phyloP scores from a whole-genome alignment of 2,329 filamentous ascomycete genomes.

The Thielaviopsis populi region DNA sequence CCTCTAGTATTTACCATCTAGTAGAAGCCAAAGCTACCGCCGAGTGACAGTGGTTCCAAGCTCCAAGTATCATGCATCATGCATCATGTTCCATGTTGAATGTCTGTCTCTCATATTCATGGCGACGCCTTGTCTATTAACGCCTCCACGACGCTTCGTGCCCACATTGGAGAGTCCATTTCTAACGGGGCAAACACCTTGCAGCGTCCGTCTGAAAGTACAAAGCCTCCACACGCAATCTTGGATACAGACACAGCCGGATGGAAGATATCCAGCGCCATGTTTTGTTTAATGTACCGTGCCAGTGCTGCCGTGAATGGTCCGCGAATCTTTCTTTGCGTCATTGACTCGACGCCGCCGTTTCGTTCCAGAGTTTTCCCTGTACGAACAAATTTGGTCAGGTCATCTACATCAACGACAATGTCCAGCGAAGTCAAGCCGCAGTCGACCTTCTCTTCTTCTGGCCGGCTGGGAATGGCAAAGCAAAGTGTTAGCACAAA shows the following conservation, averaged over 20 bases:
- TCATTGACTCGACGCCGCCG: conserved; percentile 7
- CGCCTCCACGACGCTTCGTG: conserved; percentile 11
- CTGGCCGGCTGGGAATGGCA: conserved; percentile 24
- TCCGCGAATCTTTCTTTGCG: conserved; percentile 19
- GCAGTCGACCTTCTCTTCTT: conserved; percentile 24
- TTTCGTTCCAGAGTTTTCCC: conserved; percentile 23
- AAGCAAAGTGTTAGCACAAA: conserved; percentile 38
- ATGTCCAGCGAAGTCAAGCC: conserved; percentile 35
- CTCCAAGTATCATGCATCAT: not conserved
- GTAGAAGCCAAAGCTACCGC: no score
- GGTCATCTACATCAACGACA: conserved; percentile 34
- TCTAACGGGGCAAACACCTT: conserved; percentile 29
- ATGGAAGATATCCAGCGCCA: conserved; percentile 41
- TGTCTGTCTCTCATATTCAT: not conserved
- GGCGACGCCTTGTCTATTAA: conserved; percentile 10
- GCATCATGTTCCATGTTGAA: not conserved
- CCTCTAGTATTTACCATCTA: no score
- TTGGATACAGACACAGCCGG: conserved; percentile 38
- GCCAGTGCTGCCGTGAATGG: conserved; percentile 38
- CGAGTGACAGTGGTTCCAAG: not conserved
- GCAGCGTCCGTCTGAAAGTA: conserved; percentile 36
- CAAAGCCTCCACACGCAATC: conserved; percentile 41
- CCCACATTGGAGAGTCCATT: conserved; percentile 6
- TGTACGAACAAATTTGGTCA: conserved; percentile 31
- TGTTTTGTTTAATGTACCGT: conserved; percentile 35